phyloP scores from a whole-genome alignment of 2,329 filamentous ascomycete genomes.

The Talaromyces marneffei region DNA sequence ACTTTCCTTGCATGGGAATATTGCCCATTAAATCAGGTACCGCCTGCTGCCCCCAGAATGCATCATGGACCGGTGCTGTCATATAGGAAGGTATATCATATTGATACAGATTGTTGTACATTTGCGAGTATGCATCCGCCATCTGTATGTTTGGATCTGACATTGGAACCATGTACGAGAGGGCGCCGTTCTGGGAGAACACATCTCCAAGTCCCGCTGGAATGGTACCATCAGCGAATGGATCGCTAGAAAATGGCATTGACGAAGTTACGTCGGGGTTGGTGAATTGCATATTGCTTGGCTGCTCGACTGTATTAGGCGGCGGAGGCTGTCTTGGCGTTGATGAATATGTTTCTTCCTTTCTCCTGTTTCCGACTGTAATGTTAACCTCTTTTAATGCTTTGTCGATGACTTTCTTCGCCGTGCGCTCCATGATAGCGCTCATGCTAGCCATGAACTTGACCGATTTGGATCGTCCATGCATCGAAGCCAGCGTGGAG shows the following conservation, averaged over 20 bases:
- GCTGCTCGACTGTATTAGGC: neutral
- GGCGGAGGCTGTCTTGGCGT: neutral
- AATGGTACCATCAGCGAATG: neutral
- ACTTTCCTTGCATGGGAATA: neutral
- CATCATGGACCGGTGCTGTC: neutral
- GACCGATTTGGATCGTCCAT: constrained; percentile 77
- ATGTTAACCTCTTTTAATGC: constrained; percentile 62
- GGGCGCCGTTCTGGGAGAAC: neutral
- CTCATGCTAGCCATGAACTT: constrained; percentile 87
- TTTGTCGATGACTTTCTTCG: constrained; percentile 78
- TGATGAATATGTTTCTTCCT: neutral
- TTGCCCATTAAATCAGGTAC: neutral
- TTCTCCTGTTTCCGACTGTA: neutral
- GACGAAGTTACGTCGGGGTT: neutral
- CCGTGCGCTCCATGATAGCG: constrained; percentile 86
- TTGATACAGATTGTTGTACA: constrained; percentile 5
- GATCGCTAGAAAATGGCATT: neutral
- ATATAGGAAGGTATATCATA: constrained; percentile 7
- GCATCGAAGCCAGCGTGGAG: constrained; percentile 67
- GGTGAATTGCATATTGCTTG: neutral
- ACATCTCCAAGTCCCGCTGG: neutral
- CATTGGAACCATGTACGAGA: constrained; percentile 6
- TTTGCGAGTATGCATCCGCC: constrained; percentile 1
- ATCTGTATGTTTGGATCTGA: neutral
- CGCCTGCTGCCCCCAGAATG: neutral